Conservation (phyloP, 371 early-diverging fungal species). For the Massospora cicadina region DNA sequence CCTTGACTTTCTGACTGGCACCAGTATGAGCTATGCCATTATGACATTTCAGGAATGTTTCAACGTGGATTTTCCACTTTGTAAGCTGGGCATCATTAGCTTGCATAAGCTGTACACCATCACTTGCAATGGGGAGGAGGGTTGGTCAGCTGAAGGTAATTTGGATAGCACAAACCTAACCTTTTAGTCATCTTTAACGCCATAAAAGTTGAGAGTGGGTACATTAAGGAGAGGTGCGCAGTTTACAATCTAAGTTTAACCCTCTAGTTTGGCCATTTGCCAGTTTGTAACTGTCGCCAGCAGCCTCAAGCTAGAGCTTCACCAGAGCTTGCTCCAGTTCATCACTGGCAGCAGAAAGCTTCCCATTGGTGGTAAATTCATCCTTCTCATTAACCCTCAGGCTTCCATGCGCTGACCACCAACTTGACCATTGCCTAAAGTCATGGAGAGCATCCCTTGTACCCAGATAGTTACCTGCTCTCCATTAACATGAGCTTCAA, state of each 20-base stretch:
- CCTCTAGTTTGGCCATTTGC: conserved; percentile 47
- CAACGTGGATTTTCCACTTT: conserved; percentile 48
- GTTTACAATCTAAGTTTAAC: background rate
- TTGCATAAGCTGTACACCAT: conserved; percentile 49
- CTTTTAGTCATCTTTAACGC: conserved; percentile 38
- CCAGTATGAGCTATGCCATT: conserved; percentile 54
- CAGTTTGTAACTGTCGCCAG: conserved; percentile 47
- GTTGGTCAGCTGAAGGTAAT: conserved; percentile 33
- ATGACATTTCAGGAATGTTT: conserved; percentile 68
- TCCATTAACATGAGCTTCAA: conserved; percentile 94
- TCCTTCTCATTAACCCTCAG: background rate
- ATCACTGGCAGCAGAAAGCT: conserved; percentile 79
- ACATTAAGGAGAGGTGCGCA: conserved; percentile 17
- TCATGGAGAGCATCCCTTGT: conserved; percentile 35
- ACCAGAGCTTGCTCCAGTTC: conserved; percentile 73
- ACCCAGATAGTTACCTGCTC: conserved; percentile 71
- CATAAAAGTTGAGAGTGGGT: conserved; percentile 80
- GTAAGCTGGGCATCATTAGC: conserved; percentile 43
- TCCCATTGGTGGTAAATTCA: conserved; percentile 45
- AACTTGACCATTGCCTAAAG: conserved; percentile 73
- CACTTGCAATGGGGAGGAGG: conserved; percentile 46
- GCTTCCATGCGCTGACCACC: conserved; percentile 67
- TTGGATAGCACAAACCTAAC: conserved; percentile 9
- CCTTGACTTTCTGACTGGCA: conserved; percentile 19
- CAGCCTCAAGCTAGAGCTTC: conserved; percentile 31